Evolutionary conservation across 495 filamentous ascomycete genomes (phyloP).

Genomic region (Neurospora terricola): DNA sequence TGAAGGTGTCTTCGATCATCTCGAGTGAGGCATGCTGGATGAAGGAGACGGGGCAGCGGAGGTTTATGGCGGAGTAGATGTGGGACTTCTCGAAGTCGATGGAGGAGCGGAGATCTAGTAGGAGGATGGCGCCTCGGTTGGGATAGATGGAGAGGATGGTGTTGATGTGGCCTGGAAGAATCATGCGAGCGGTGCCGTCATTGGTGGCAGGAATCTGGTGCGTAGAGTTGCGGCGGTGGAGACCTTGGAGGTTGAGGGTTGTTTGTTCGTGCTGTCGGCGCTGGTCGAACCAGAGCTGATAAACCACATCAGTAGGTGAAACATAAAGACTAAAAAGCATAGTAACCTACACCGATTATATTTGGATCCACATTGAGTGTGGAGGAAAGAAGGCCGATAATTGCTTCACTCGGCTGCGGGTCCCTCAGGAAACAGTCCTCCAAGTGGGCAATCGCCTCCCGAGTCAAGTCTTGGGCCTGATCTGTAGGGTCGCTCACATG

Average conservation of each 20-base stretch:
- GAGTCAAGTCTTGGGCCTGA: not conserved
- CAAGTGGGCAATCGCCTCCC: slow-evolving; percentile 13
- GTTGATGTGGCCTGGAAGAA: slow-evolving; percentile 37
- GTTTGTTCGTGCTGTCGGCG: slow-evolving; percentile 32
- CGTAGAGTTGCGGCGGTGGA: slow-evolving; percentile 16
- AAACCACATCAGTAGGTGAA: not conserved
- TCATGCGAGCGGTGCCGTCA: slow-evolving; percentile 26
- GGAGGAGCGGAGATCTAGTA: slow-evolving; percentile 35
- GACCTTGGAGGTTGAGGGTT: slow-evolving; percentile 27
- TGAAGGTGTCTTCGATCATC: slow-evolving; percentile 39
- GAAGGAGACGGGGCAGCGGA: slow-evolving; percentile 34
- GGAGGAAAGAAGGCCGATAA: slow-evolving; percentile 31
- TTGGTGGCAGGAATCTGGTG: slow-evolving; percentile 13
- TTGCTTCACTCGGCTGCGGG: slow-evolving; percentile 24
- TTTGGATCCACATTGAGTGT: slow-evolving; percentile 29
- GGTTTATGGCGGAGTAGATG: slow-evolving; percentile 37
- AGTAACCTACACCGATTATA: slow-evolving; percentile 19
- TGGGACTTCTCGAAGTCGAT: slow-evolving; percentile 36
- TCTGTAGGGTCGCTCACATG: not conserved
- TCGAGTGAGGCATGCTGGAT: slow-evolving; percentile 31
- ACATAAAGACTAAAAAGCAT: not conserved
- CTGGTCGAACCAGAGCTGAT: slow-evolving; percentile 34
- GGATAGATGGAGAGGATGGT: slow-evolving; percentile 36
- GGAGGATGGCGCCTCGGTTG: slow-evolving; percentile 22
- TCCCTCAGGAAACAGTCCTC: slow-evolving; percentile 36